Conservation (phyloP, 805 yeast genomes). For the Hemisphaericaspora nanyangensis region DNA sequence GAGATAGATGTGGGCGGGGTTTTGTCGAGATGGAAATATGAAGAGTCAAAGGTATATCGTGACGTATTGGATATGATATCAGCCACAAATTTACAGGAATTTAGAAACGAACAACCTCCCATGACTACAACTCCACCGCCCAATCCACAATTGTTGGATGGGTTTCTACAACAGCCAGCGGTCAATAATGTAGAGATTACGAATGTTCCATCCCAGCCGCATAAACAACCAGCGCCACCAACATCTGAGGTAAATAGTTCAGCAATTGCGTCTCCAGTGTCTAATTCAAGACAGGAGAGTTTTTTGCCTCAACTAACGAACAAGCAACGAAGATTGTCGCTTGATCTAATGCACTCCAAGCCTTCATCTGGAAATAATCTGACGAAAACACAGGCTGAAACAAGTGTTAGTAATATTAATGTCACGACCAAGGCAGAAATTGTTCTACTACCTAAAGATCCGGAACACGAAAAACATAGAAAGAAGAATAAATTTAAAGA, state of each 20-base stretch:
- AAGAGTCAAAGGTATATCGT: conserved; percentile 5
- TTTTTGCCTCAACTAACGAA: conserved; percentile 19
- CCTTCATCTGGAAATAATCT: conserved; percentile 10
- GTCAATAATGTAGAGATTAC: no score
- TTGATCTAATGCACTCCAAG: conserved; percentile 23
- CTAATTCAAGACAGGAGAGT: conserved; percentile 2
- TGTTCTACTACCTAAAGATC: neutral
- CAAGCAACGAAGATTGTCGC: conserved; percentile 22
- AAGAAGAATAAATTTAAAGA: neutral
- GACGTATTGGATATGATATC: conserved; percentile 12
- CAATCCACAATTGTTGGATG: no score
- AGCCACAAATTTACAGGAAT: conserved; percentile 1
- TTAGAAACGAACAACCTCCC: conserved; percentile 2
- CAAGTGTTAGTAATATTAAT: conserved; percentile 28
- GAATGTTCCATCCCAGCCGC: no score
- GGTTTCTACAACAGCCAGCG: no score
- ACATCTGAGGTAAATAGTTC: no score
- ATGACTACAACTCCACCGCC: no score
- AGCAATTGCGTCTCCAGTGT: no score
- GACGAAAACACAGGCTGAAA: conserved; percentile 28
- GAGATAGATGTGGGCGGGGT: conserved; percentile 6
- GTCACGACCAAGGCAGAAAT: conserved; percentile 28
- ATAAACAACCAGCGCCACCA: no score
- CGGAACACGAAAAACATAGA: neutral
- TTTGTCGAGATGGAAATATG: conserved; percentile 4